Percentiles rank a stretch among this genome's conserved stretches.
Conservation (phyloP, 371 early-diverging fungal species). For the Lichtheimia ornata region DNA sequence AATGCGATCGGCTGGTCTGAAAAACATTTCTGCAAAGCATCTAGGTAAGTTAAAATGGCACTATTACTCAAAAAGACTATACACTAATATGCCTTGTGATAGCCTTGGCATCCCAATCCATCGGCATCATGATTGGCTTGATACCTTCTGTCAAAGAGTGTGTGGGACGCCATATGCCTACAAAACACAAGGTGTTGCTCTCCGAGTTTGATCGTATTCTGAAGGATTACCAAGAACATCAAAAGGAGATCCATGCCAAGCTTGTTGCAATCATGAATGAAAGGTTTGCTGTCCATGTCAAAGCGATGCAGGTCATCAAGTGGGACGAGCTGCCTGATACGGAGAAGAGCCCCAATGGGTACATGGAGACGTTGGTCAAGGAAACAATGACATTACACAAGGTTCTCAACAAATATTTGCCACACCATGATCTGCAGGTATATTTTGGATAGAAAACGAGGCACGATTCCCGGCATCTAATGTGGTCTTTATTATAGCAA, state of each 20-base stretch:
- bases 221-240: conserved; percentile 85
- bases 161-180: conserved; percentile 64
- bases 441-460: neutral
- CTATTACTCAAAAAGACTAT: too few species aligned
- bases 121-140: conserved; percentile 80
- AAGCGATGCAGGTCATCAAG: conserved; percentile 61
- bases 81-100: neutral
- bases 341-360: conserved; percentile 50
- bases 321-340: conserved; percentile 70
- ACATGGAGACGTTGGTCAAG: conserved; percentile 87
- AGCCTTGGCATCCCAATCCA: conserved; percentile 90
- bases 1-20: conserved; percentile 90
- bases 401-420: conserved; percentile 81
- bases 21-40: conserved; percentile 94
- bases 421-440: conserved; percentile 67
- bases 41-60: conserved; percentile 52
- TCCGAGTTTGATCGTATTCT: conserved; percentile 85
- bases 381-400: conserved; percentile 90
- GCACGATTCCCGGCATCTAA: neutral
- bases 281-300: conserved; percentile 74
- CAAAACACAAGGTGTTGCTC: conserved; percentile 75
- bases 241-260: conserved; percentile 83
- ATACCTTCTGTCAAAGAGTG: conserved; percentile 82
- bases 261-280: conserved; percentile 93
- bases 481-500: conserved; percentile 26